Evolutionary conservation across 139 green algal genomes (phyloP), one percentile per base, ranked within the genome.

Genomic region (Cymbomonas tetramitiformis): DNA sequence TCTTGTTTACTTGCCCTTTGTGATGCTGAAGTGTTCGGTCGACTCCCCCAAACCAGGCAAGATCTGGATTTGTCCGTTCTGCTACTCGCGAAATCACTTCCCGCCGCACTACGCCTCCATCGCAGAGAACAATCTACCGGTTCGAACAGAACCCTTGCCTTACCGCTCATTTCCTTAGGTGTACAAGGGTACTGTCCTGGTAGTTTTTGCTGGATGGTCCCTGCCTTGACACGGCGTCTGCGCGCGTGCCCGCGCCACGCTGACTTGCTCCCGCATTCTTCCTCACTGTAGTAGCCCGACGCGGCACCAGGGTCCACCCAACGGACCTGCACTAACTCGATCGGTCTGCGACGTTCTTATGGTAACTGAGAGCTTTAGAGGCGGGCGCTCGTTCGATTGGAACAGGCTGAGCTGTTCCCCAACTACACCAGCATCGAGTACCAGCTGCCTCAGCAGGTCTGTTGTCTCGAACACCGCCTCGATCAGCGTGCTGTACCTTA

Each of bases 391-490:
- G 25, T 86, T 94, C 63, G 73, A 56, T 2, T 77, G 95, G 72
- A 72, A 68, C 12, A 85, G 83, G 58, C 76, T 94, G 91, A 98
- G 77, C 80, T 98, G 38, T 98, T 94, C 70, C 83, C 83, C 7
- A 76, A 85, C 63, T 97, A 88, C 81, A 82, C 65, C 44, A 98
- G 87, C 3, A 86, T 98, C 26, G 91, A 98, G 78, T 98, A 98
- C 81, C 84, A 65, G 28, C 60, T 94, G 24, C 60, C 75, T 9
- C 21, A 50, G 18, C 29, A 58, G 24, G n/a, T n/a, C n/a, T n/a
- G n/a, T n/a, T n/a, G n/a, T n/a, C n/a, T n/a, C n/a, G n/a, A n/a
- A n/a, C n/a, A n/a, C n/a, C n/a, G 67, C 2, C 73, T n/a, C n/a
- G n/a, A n/a, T n/a, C n/a, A n/a, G n/a, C n/a, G n/a, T n/a, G n/a